Conservation (phyloP, 2,329 filamentous ascomycete genomes). For the Colletotrichum sp. region DNA sequence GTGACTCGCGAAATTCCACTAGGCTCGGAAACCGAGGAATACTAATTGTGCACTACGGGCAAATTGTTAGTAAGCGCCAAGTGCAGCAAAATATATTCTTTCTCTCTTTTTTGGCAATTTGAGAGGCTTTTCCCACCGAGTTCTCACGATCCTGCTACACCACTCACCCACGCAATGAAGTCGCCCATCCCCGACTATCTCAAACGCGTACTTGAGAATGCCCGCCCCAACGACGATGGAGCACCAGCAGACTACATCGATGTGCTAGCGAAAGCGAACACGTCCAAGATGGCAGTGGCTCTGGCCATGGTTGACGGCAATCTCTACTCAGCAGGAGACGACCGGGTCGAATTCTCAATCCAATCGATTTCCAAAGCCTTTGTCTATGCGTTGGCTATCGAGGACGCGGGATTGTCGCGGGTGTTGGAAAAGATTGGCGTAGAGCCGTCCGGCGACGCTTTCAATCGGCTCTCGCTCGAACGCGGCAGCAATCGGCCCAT, state of each 20-base stretch:
- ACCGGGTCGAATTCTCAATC: constrained; percentile 43
- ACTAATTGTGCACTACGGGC: background rate
- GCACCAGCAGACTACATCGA: constrained; percentile 41
- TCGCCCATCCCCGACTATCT: constrained; percentile 40
- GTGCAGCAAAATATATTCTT: background rate
- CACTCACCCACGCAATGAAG: constrained; percentile 27
- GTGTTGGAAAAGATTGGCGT: constrained; percentile 44
- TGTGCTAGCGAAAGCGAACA: constrained; percentile 40
- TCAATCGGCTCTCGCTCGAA: constrained; percentile 37
- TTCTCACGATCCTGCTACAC: background rate
- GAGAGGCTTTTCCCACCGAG: background rate
- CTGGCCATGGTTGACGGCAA: constrained; percentile 44
- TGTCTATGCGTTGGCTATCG: constrained; percentile 44
- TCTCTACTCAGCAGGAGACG: constrained; percentile 42
- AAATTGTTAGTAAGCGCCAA: background rate
- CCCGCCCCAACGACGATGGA: constrained; percentile 32
- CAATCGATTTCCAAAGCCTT: constrained; percentile 46
- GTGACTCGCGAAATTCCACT: background rate
- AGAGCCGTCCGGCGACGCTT: constrained; percentile 42
- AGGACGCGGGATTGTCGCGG: constrained; percentile 36
- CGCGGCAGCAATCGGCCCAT: constrained; percentile 34
- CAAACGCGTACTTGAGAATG: constrained; percentile 33
- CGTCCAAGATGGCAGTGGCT: constrained; percentile 41
- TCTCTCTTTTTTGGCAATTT: background rate
- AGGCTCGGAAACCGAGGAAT: background rate